Conservation (phyloP, 352 stramenopile species). For the Aphanomyces invadans region DNA sequence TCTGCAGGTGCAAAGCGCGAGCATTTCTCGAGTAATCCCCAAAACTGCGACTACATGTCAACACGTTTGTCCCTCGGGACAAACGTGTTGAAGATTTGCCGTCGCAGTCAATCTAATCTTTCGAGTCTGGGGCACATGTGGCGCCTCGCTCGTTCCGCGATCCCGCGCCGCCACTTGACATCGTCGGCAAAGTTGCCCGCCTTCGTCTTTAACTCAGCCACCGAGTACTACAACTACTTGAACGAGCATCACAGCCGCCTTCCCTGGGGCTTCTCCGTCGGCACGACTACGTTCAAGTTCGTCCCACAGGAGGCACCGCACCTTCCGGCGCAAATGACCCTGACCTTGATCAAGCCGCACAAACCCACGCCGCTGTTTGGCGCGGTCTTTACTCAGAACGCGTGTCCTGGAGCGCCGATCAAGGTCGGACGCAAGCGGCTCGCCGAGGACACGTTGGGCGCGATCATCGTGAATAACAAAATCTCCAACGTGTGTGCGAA, state of each 20-base stretch:
- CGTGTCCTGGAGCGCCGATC: constrained; percentile 85
- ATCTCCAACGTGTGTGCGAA: constrained; percentile 97
- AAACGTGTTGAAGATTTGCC: neutral
- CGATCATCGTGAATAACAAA: constrained; percentile 98
- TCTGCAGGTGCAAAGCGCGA: no score
- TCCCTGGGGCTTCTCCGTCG: constrained; percentile 78
- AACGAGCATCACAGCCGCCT: constrained; percentile 65
- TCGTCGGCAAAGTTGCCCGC: constrained; percentile 3
- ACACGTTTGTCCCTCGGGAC: neutral
- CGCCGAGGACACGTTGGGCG: constrained; percentile 84
- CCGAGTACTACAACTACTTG: constrained; percentile 79
- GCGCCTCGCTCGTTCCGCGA: neutral
- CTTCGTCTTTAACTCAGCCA: constrained; percentile 73
- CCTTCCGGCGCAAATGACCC: constrained; percentile 74
- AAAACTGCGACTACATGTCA: neutral
- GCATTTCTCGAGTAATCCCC: neutral
- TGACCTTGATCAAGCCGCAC: constrained; percentile 81
- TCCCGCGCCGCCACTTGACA: constrained; percentile 3
- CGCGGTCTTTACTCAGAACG: constrained; percentile 87
- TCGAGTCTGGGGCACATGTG: neutral
- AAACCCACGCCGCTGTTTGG: constrained; percentile 80
- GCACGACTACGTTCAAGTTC: constrained; percentile 79
- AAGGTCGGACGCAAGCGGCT: constrained; percentile 88
- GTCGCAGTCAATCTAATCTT: neutral
- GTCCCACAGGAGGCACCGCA: constrained; percentile 72